Conservation (phyloP, 306 rosid species). For the Abrus precatorius region DNA sequence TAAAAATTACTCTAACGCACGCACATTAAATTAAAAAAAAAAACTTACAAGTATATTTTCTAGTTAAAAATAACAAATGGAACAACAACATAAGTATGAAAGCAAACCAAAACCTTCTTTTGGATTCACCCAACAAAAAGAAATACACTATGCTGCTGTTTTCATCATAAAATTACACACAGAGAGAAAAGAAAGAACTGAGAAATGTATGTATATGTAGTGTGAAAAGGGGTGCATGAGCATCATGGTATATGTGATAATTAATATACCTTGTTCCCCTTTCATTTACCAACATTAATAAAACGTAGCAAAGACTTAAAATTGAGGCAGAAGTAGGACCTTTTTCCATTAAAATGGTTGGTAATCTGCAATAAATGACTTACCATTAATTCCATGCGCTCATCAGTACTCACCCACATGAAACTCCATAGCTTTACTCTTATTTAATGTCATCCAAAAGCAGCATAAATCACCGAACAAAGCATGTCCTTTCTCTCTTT, state of each 20-base stretch:
- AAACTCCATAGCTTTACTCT: constrained; percentile 20
- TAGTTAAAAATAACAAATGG: no score
- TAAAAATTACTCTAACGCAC: no score
- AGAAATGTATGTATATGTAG: background rate
- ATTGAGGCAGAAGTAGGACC: constrained; percentile 51
- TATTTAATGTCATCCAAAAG: constrained; percentile 32
- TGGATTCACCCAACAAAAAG: no score
- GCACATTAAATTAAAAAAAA: no score
- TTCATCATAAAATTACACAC: no score
- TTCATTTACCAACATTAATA: constrained; percentile 52
- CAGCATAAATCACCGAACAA: constrained; percentile 45
- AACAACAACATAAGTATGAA: no score
- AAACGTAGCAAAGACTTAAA: constrained; percentile 25
- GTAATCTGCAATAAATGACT: constrained; percentile 54
- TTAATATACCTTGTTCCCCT: constrained; percentile 45
- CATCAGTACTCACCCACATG: constrained; percentile 39
- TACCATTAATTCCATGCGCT: constrained; percentile 27
- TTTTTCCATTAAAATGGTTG: constrained; percentile 54
- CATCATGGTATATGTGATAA: constrained; percentile 28
- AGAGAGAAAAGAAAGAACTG: background rate
- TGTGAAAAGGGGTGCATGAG: background rate
- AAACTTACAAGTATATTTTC: no score
- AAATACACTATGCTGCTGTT: no score
- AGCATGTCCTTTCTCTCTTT: constrained; percentile 23
- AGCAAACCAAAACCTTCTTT: no score